Conservation (phyloP, 2,329 filamentous ascomycete genomes). For the Celoporthe dispersa region DNA sequence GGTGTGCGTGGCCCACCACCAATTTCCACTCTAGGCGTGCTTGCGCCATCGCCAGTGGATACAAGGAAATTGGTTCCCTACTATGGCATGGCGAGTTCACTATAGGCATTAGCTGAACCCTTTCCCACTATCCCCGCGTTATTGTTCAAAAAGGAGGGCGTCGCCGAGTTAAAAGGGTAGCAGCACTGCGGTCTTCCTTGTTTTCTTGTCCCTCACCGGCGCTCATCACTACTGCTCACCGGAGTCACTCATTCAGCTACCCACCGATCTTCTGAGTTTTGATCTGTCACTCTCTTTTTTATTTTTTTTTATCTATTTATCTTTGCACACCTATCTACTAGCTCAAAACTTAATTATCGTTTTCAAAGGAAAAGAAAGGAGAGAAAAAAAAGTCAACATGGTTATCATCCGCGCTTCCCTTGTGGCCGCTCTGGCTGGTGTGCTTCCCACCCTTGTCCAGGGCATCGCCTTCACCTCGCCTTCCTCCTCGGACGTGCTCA, state of each 20-base stretch:
- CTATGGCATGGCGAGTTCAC: background rate
- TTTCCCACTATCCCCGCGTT: background rate
- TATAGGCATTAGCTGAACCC: background rate
- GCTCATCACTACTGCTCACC: slow-evolving; percentile 8
- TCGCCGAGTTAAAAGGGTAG: slow-evolving; percentile 2
- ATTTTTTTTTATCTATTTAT: background rate
- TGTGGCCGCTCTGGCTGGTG: slow-evolving; percentile 11
- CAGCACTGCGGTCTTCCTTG: background rate
- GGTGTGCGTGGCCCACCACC: background rate
- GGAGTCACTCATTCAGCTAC: slow-evolving; percentile 12
- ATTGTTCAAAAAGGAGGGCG: slow-evolving; percentile 13
- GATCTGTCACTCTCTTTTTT: background rate
- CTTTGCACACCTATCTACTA: too few relatives aligned
- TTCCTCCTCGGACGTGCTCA: background rate
- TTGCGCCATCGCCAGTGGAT: background rate
- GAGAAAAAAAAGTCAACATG: background rate
- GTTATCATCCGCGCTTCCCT: background rate
- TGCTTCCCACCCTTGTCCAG: slow-evolving; percentile 18
- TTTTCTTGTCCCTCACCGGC: background rate
- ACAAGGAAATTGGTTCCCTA: slow-evolving; percentile 10
- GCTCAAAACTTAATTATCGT: background rate
- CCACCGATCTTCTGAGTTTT: background rate
- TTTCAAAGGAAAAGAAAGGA: background rate
- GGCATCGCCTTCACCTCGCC: slow-evolving; percentile 23
- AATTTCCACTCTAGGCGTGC: slow-evolving; percentile 7